A percentile compares a stretch with the other conserved stretches of the same genome.
Conservation (phyloP, 1,284 basidiomycete species). For the Porogramme epimiltina region DNA sequence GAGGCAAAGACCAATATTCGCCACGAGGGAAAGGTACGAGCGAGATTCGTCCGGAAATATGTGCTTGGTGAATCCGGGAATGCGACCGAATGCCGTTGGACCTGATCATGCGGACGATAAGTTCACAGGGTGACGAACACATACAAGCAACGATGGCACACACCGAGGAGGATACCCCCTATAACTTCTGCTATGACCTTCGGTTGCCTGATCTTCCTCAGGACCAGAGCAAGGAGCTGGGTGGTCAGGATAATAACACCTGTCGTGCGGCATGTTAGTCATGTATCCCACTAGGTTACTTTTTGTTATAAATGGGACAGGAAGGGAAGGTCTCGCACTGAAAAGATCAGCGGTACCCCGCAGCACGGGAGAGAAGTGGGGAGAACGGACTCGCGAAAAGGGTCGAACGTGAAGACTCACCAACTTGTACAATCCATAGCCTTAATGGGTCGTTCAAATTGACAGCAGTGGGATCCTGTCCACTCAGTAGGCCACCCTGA, state of each 20-base stretch:
- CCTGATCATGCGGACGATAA: constrained; percentile 44
- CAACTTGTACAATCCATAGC: constrained; percentile 89
- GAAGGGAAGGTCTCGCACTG: too few relatives aligned
- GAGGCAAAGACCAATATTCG: constrained; percentile 92
- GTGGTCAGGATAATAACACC: constrained; percentile 82
- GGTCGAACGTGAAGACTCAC: constrained; percentile 52
- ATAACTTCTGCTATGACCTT: constrained; percentile 88
- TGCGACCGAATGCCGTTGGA: constrained; percentile 76
- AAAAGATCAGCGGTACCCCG: too few relatives aligned
- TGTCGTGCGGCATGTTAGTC: constrained; percentile 22
- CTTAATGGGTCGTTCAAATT: constrained; percentile 75
- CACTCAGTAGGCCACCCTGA: constrained; percentile 73
- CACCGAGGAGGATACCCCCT: constrained; percentile 86
- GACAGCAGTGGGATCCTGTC: constrained; percentile 70
- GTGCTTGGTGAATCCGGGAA: constrained; percentile 79
- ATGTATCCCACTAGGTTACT: too few relatives aligned
- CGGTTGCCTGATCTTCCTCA: constrained; percentile 82
- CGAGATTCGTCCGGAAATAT: constrained; percentile 79
- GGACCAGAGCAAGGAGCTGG: constrained; percentile 69
- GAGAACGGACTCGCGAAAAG: too few relatives aligned
- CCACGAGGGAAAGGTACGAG: constrained; percentile 83
- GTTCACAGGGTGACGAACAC: neutral
- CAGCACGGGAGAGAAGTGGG: too few relatives aligned
- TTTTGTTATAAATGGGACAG: too few relatives aligned
- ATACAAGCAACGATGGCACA: constrained; percentile 10